Evolutionary conservation across 164 flowering plant genomes (phyloP), one percentile per base, ranked within the genome.

Genomic region (Liquidambar formosana): DNA sequence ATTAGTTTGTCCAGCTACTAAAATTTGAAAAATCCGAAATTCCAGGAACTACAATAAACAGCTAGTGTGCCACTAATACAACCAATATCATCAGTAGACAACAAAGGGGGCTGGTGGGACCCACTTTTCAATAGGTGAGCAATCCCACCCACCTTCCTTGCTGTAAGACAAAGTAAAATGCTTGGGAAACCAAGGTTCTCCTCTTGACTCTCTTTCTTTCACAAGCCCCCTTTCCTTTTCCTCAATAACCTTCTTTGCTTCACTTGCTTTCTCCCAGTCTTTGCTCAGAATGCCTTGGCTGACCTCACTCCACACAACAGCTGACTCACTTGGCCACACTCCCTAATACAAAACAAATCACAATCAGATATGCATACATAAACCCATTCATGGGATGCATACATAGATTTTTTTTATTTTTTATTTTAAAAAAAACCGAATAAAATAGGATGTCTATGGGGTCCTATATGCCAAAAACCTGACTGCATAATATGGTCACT

Each of bases 261-360:
- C 86, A 60, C 78, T 83, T 45, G 97, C 96, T 74, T 81, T 85
- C 14, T 82, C 93, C 98, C 97, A 92, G 0, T 83, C 80, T 63
- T 80, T 81, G 60, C 73, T 76, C 59, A 89, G 46, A 19, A 94
- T 88, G 11, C 78, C 75, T 70, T 71, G 68, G 78, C 77, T 90
- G 74, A 94, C 86, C 59, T 85, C 84, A 47, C 81, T 69, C 98
- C 98, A 94, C 6, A 90, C 86, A 8, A 80, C 65, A 0, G 84
- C 83, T 63, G 98, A 92, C 76, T 94, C 98, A 65, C 77, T 88
- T 61, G 73, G n/a, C 75, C 75, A 67, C 49, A 91, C 73, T 21
- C 78, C 86, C 93, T 94, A 57, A 18, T 14, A 18, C 8, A 19
- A 44, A 53, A 14, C 48, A 66, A 5, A 54, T 38, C 53, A 16